Evolutionary conservation across 2,329 filamentous ascomycete genomes (phyloP).

Genomic region (Beauveria sp.): DNA sequence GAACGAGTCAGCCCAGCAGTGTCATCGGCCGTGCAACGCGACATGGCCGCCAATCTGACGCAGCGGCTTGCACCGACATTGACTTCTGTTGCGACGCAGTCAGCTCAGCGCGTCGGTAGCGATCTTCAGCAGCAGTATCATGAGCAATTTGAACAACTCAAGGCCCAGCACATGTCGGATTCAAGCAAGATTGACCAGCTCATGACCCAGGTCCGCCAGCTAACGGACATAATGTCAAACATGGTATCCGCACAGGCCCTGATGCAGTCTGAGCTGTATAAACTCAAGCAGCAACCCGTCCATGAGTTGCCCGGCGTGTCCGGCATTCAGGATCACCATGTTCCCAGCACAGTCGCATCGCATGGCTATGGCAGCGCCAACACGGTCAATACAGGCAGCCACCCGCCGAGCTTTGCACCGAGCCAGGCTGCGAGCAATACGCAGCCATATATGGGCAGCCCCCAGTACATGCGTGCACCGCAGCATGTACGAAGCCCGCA

Average conservation of each 20-base stretch:
- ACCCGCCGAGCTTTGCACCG: constrained; percentile 25
- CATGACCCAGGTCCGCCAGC: constrained; percentile 55
- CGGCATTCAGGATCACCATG: constrained; percentile 15
- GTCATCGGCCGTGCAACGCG: constrained; percentile 59
- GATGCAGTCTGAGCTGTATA: constrained; percentile 58
- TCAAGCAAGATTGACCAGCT: constrained; percentile 65
- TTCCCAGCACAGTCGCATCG: constrained; percentile 18
- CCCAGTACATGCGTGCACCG: constrained; percentile 29
- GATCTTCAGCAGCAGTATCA: constrained; percentile 59
- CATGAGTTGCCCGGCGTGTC: constrained; percentile 33
- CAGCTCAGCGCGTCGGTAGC: constrained; percentile 58
- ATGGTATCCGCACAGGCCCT: constrained; percentile 63
- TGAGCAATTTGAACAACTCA: constrained; percentile 42
- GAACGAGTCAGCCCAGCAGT: constrained; percentile 65
- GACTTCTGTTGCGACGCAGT: constrained; percentile 54
- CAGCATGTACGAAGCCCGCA: constrained; percentile 27
- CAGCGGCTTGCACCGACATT: constrained; percentile 60
- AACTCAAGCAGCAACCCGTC: constrained; percentile 44
- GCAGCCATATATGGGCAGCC: constrained; percentile 27
- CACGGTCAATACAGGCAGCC: constrained; percentile 21
- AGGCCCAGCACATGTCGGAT: constrained; percentile 42
- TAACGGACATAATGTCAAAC: constrained; percentile 61
- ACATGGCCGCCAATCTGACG: constrained; percentile 54
- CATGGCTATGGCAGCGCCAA: constrained; percentile 23
- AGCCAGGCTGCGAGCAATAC: constrained; percentile 26